These are phyloP conservation scores for Ophiostoma sp. DNA, from an alignment of 2,329 filamentous ascomycete genomes.

Conservation along the genomic window DNA sequence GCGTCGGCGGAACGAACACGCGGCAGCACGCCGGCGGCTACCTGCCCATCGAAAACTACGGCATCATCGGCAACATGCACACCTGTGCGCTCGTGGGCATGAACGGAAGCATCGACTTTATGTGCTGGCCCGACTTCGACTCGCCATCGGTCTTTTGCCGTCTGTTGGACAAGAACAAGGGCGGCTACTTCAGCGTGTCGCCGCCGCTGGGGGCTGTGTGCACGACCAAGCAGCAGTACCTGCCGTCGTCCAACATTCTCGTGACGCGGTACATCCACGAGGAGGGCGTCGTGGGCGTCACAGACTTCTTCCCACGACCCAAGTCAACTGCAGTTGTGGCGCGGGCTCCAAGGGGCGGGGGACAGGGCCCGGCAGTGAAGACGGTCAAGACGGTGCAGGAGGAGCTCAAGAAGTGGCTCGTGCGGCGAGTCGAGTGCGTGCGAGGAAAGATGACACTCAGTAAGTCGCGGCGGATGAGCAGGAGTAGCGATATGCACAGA, in stretches of 20 bases:
- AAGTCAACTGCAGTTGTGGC: slow-evolving; percentile 51
- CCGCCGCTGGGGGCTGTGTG: slow-evolving; percentile 46
- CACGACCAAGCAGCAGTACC: slow-evolving; percentile 72
- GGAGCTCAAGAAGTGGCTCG: slow-evolving; percentile 64
- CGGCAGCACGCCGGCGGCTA: slow-evolving; percentile 41
- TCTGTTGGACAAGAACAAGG: slow-evolving; percentile 67
- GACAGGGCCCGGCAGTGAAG: slow-evolving; percentile 35
- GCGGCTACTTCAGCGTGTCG: slow-evolving; percentile 66
- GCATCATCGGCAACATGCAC: slow-evolving; percentile 74
- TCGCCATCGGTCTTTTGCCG: slow-evolving; percentile 71
- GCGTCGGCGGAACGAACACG: slow-evolving; percentile 23
- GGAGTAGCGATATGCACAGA: background rate
- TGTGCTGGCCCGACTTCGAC: slow-evolving; percentile 80
- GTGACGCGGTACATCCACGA: slow-evolving; percentile 75
- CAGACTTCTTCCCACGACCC: slow-evolving; percentile 71
- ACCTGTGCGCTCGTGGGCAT: slow-evolving; percentile 71
- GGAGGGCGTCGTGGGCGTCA: slow-evolving; percentile 64
- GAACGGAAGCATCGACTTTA: slow-evolving; percentile 67
- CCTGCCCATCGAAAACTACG: slow-evolving; percentile 68
- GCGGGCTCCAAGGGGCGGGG: slow-evolving; percentile 36
- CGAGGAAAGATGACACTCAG: slow-evolving; percentile 59
- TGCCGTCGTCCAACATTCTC: slow-evolving; percentile 68
- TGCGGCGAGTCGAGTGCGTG: slow-evolving; percentile 67
- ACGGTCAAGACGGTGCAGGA: slow-evolving; percentile 51
- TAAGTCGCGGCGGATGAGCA: slow-evolving; percentile 29